phyloP scores from a whole-genome alignment of 2,329 filamentous ascomycete genomes.

The Elsinoe australis region DNA sequence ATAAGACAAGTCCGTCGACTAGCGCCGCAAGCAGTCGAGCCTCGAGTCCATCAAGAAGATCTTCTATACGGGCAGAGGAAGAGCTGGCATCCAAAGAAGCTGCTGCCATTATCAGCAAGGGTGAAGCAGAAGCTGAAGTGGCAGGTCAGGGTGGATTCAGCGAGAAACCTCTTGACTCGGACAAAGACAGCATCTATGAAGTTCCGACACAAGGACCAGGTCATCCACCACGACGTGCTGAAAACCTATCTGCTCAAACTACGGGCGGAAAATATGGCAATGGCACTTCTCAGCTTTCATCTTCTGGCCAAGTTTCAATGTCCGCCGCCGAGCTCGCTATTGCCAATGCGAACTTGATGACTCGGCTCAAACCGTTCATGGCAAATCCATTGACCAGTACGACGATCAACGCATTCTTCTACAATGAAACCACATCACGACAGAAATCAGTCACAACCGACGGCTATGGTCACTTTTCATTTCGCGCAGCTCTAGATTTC shows the following conservation, averaged over 20 bases:
- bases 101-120: conserved; percentile 64
- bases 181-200: conserved; percentile 34
- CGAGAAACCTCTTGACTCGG: conserved; percentile 50
- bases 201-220: conserved; percentile 28
- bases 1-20: conserved; percentile 33
- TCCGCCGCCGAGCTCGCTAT: conserved; percentile 65
- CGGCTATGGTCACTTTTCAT: conserved; percentile 77
- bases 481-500: conserved; percentile 77
- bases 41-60: conserved; percentile 40
- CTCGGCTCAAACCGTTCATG: conserved; percentile 80
- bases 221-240: conserved; percentile 23
- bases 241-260: conserved; percentile 12
- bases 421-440: conserved; percentile 73
- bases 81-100: conserved; percentile 68
- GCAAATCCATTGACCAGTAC: conserved; percentile 69
- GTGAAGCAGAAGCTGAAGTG: conserved; percentile 61
- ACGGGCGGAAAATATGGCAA: conserved; percentile 18
- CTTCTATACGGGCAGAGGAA: conserved; percentile 38
- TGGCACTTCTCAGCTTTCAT: neutral
- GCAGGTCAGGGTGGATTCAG: conserved; percentile 68
- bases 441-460: conserved; percentile 81
- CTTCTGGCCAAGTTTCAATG: conserved; percentile 38
- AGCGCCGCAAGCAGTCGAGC: conserved; percentile 35
- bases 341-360: conserved; percentile 83
- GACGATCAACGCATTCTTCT: conserved; percentile 90